phyloP scores from a whole-genome alignment of 148 eudicot species.

The Rhododendron henanense region DNA sequence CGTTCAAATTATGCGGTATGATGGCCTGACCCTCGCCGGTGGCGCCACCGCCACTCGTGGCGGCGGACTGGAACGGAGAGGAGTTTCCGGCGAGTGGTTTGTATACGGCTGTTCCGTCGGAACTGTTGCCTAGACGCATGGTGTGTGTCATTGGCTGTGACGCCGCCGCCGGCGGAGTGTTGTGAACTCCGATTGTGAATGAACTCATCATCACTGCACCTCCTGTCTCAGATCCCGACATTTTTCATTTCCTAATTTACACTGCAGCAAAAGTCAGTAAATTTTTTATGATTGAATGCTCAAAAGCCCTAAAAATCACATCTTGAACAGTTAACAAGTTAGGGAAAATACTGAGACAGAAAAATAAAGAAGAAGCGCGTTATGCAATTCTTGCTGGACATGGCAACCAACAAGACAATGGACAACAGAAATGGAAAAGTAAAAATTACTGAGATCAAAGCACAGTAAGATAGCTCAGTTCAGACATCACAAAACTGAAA shows the following conservation, averaged over 20 bases:
- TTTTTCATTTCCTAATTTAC: not conserved
- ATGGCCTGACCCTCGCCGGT: not conserved
- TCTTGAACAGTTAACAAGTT: not conserved
- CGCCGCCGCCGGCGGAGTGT: not conserved
- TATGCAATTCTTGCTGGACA: slow-evolving; percentile 1
- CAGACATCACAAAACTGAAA: not conserved
- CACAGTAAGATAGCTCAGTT: not conserved
- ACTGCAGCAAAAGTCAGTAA: not conserved
- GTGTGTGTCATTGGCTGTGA: slow-evolving; percentile 14
- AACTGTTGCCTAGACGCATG: slow-evolving; percentile 18
- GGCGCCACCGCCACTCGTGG: not conserved
- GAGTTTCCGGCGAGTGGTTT: slow-evolving; percentile 19
- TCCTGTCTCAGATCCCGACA: slow-evolving; percentile 23
- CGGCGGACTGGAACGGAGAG: slow-evolving; percentile 9
- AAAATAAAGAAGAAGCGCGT: not conserved
- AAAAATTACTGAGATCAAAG: not conserved
- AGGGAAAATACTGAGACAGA: not conserved
- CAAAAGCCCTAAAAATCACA: not conserved
- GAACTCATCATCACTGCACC: slow-evolving; percentile 12
- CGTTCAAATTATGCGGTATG: slow-evolving; percentile 13
- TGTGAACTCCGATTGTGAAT: slow-evolving; percentile 9
- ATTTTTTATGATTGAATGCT: not conserved
- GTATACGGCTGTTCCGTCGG: slow-evolving; percentile 27
- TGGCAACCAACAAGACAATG: not conserved
- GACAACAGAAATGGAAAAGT: not conserved